Conservation (phyloP, 163 green algal genomes). For the Coccomyxa subellipsoidea region DNA sequence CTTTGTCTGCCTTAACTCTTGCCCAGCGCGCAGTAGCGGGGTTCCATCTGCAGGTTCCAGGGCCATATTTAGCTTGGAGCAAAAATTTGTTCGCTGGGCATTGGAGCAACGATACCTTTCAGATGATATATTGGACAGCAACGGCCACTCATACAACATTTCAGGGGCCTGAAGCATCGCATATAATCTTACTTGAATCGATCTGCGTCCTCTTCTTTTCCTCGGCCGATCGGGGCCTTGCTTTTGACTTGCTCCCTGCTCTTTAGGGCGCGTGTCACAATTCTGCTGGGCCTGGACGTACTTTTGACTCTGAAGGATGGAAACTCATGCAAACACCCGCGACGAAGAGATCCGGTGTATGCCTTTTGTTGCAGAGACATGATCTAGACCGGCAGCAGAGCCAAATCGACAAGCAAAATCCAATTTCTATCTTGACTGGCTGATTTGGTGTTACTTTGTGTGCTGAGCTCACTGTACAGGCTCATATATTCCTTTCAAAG, state of each 20-base stretch:
- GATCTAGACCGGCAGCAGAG: not conserved
- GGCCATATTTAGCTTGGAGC: too few species aligned
- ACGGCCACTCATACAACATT: too few species aligned
- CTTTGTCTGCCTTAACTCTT: slow-evolving; percentile 11
- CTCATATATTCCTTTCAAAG: too few species aligned
- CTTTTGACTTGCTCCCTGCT: not conserved
- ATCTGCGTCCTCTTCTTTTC: not conserved
- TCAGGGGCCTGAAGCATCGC: too few species aligned
- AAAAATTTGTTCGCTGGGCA: too few species aligned
- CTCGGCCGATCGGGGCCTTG: not conserved
- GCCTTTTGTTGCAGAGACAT: not conserved
- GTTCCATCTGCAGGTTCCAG: slow-evolving; percentile 11
- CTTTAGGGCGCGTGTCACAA: not conserved
- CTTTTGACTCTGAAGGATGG: not conserved
- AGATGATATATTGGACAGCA: too few species aligned
- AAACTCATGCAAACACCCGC: not conserved
- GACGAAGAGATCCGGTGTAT: not conserved
- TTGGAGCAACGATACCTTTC: too few species aligned
- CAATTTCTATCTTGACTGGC: too few species aligned
- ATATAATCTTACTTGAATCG: not conserved
- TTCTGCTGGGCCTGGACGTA: not conserved
- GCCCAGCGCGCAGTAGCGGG: not conserved
- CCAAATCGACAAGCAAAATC: not conserved
- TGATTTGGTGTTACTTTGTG: too few species aligned
- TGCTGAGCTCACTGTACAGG: too few species aligned